Base-by-base conservation (phyloP, 1,284 basidiomycete genomes). In the Inonotus obliquus region DNA sequence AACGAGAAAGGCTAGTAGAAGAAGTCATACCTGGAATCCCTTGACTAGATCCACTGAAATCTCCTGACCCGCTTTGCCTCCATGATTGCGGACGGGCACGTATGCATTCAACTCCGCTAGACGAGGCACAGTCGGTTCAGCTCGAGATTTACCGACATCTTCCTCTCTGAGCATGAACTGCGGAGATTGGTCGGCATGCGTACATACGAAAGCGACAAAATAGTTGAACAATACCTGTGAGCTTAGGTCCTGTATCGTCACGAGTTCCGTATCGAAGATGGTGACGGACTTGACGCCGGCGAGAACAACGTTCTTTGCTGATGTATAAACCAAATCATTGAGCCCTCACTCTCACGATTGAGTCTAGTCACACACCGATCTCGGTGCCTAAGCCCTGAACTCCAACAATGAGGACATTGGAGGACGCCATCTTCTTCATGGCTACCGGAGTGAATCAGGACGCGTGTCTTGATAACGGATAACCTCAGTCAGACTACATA, bases 281-380 rank as follows among this genome's bases (percentile, higher is more conserved):
- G 96, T 98, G 49, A 99, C 96, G 23, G 93, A 96, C 79, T 98
- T 99, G 62, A 99, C 97, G 65, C 97, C 97, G 53, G 97, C 97
- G 54, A 99, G 82, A 54, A 88, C 91, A 59, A 98, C 82, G 72
- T 99, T 94, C 81, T 99, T 99, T 66, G 97, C 96, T 97, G 68
- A 35, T 67, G n/a, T 23, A n/a, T 11, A 25, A 27, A 57, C 49
- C 32, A 52, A 9, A 6, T 14, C 14, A 19, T 27, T 52, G 25
- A 29, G 32, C 17, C 21, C 17, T 1, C 19, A 54, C 52, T 62
- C 5, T 37, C 41, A 62, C 21, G 44, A 38, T 5, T 25, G 52
- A 55, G 37, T 53, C 56, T 65, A 53, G 54, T 49, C 62, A 74
- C 80, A 69, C 69, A 92, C 94, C 94, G 71, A 99, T 97, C 77